Evolutionary conservation across 345 rosid species (phyloP).

Genomic region (Citropsis articulata): DNA sequence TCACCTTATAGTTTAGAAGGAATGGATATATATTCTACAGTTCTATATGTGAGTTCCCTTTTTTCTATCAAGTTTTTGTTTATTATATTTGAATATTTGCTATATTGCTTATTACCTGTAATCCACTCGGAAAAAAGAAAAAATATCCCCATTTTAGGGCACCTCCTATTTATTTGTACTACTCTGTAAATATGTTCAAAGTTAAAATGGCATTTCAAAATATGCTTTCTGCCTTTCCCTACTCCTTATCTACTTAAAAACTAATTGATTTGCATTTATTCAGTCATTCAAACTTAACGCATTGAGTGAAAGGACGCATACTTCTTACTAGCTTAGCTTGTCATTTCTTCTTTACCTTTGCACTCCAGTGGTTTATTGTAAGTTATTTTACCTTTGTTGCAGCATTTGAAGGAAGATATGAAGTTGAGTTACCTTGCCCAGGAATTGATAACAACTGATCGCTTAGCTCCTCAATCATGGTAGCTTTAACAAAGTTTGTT

Average conservation of each 20-base stretch:
- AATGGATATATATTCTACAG: constrained; percentile 93
- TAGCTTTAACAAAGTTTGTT: constrained; percentile 26
- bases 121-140: not conserved
- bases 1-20: constrained; percentile 96
- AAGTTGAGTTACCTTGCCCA: constrained; percentile 94
- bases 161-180: not conserved
- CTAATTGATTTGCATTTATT: not conserved
- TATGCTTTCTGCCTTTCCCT: not conserved
- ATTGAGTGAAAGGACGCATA: not conserved
- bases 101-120: not conserved
- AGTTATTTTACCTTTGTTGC: constrained; percentile 24
- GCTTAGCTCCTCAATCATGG: constrained; percentile 98
- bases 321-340: not conserved
- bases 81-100: not conserved
- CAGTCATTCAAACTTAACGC: not conserved
- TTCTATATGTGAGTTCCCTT: constrained; percentile 72
- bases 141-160: not conserved
- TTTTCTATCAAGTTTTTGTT: constrained; percentile 4
- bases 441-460: constrained; percentile 85
- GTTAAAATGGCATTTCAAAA: not conserved
- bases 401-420: constrained; percentile 99
- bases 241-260: not conserved
- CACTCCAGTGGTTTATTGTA: constrained; percentile 2
- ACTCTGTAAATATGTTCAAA: not conserved
- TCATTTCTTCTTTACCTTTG: not conserved